Evolutionary conservation across 73 alveolate species (phyloP), one percentile per base, ranked within the genome.

Genomic region (Paramecium pentaurelia): DNA sequence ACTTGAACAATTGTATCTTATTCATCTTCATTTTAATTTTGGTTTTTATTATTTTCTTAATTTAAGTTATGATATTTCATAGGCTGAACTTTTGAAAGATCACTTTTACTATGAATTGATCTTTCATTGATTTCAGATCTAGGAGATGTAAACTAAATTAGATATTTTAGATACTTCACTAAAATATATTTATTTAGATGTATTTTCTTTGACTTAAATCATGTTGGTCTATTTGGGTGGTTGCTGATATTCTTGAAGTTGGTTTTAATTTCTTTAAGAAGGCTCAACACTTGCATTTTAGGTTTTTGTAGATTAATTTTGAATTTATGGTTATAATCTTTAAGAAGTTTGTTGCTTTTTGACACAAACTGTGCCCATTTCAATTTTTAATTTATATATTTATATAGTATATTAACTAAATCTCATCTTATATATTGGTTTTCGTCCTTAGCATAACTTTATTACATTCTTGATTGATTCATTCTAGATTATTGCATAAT

Each of bases 401-500:
- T 16, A 12, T n/a, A 54, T 18, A 54, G 70, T 54, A 54, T n/a
- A 54, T 18, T 54, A 54, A 54, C 70, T 54, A 18, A 54, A 54
- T 54, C 70, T 54, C 70, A 54, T 54, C 70, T 54, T 5, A 54
- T 54, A 54, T 54, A 54, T 18, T 54, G 16, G 32, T 54, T 54
- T 54, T 54, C 70, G 22, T 54, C 88, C 25, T 40, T 75, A 37
- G 49, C 49, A 20, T 37, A 75, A 20, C 68, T 37, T 37, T 75
- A 37, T 16, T 75, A 75, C 88, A 75, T 75, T 20, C 10, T 75
- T 22, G 88, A 75, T 75, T 75, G 14, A 40, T 75, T 75, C 88
- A 75, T 75, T 37, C 88, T 37, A 22, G 88, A 75, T 75, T 75
- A 40, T 40, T 75, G 40, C 88, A 75, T 75, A 6, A 75, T 75